Percentiles rank a stretch among this genome's conserved stretches.
phyloP scores from a whole-genome alignment of 2,329 filamentous ascomycete species.

The Stagonosporopsis chrysanthemi region DNA sequence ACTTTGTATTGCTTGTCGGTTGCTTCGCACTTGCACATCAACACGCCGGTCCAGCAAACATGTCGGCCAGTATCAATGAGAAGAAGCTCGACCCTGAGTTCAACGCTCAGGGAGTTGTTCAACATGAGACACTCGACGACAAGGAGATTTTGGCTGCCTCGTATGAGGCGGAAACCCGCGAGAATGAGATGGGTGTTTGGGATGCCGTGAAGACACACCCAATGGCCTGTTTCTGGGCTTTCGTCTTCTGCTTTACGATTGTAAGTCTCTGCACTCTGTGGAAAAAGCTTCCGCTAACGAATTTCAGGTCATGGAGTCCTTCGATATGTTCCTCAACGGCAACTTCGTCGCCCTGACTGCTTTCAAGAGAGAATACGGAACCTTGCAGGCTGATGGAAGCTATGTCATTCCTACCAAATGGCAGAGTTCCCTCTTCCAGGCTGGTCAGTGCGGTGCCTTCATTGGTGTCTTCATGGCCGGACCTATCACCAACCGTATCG shows the following conservation, averaged over 20 bases:
- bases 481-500: constrained; percentile 63
- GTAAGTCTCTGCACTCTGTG: constrained; percentile 38
- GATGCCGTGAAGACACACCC: constrained; percentile 61
- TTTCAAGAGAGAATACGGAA: constrained; percentile 59
- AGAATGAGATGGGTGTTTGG: constrained; percentile 59
- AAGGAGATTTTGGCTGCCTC: constrained; percentile 47
- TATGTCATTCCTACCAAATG: constrained; percentile 60
- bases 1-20: constrained; percentile 21
- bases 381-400: constrained; percentile 38
- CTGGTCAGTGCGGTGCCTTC: constrained; percentile 65
- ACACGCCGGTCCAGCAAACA: constrained; percentile 8
- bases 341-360: constrained; percentile 62
- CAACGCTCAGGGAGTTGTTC: constrained; percentile 20
- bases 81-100: constrained; percentile 15
- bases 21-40: constrained; percentile 17
- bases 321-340: constrained; percentile 66
- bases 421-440: constrained; percentile 65
- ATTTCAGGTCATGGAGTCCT: constrained; percentile 68
- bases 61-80: constrained; percentile 20
- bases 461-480: constrained; percentile 67
- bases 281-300: constrained; percentile 2
- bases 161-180: constrained; percentile 63
- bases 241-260: constrained; percentile 63
- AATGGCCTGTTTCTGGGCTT: constrained; percentile 62
- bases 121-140: constrained; percentile 32